A percentile compares a stretch with the other conserved stretches of the same genome.
These are phyloP conservation scores for Lachnellula arida DNA, from an alignment of 2,329 filamentous ascomycete genomes.

Conservation along the genomic window DNA sequence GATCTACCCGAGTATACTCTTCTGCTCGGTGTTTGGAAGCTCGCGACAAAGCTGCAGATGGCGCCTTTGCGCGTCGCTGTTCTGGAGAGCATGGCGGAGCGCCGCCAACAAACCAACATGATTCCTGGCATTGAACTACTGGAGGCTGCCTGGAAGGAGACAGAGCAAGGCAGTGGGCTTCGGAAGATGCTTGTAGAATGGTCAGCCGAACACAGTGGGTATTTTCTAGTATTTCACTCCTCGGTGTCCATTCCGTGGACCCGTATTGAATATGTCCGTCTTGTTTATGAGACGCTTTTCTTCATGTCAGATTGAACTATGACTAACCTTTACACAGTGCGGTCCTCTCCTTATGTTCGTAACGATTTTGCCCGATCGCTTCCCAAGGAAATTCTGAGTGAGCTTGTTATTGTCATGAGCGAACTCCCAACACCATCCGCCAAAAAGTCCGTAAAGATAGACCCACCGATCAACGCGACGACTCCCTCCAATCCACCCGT, in stretches of 20 bases:
- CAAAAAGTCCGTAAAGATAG: neutral
- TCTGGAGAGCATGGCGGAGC: constrained; percentile 54
- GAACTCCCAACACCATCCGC: constrained; percentile 35
- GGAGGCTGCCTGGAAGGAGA: constrained; percentile 58
- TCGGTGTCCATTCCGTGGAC: neutral
- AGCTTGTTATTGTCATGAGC: constrained; percentile 59
- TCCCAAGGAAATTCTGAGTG: constrained; percentile 57
- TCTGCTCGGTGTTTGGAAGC: constrained; percentile 27
- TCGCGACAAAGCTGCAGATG: constrained; percentile 27
- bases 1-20: constrained; percentile 24
- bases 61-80: constrained; percentile 24
- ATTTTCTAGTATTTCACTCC: neutral
- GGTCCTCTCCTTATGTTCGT: constrained; percentile 47
- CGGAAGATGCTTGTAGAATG: constrained; percentile 54
- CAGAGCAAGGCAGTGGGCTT: constrained; percentile 55
- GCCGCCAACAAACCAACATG: constrained; percentile 45
- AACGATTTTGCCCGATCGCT: constrained; percentile 56
- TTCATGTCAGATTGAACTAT: neutral
- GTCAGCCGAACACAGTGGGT: constrained; percentile 54
- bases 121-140: constrained; percentile 57
- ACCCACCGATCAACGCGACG: neutral
- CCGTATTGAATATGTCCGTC: no score
- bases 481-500: constrained; percentile 14
- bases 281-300: neutral
- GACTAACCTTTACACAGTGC: constrained; percentile 31